These are phyloP conservation scores for Cyberlindnera americana DNA, from an alignment of 805 yeast species.

Conservation along the genomic window DNA sequence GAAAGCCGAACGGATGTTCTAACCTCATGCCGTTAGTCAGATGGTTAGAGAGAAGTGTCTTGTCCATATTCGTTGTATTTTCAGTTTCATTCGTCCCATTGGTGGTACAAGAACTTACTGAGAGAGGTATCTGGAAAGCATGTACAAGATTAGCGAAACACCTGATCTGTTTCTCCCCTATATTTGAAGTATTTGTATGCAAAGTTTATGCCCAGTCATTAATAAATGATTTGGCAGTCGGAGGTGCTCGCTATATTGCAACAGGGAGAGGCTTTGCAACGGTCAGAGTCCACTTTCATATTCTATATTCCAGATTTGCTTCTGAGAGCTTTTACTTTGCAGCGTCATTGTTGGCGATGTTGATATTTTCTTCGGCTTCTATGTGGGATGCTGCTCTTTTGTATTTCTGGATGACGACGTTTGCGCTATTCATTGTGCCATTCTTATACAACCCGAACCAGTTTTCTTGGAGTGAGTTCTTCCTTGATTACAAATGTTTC, in stretches of 20 bases:
- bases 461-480: conserved; percentile 59
- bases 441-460: conserved; percentile 65
- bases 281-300: conserved; percentile 60
- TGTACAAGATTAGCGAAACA: conserved; percentile 60
- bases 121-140: conserved; percentile 72
- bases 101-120: conserved; percentile 72
- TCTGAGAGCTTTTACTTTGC: conserved; percentile 67
- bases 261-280: conserved; percentile 86
- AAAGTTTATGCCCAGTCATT: conserved; percentile 71
- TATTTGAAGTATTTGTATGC: conserved; percentile 78
- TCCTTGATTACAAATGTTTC: conserved; percentile 52
- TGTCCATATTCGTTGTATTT: conserved; percentile 73
- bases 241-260: conserved; percentile 80
- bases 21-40: conserved; percentile 66
- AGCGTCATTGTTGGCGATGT: conserved; percentile 44
- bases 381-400: conserved; percentile 59
- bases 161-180: conserved; percentile 66
- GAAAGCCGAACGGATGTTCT: conserved; percentile 66
- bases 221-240: conserved; percentile 62
- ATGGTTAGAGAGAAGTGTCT: conserved; percentile 71
- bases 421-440: conserved; percentile 55
- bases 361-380: conserved; percentile 53
- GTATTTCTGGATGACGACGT: conserved; percentile 61
- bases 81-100: conserved; percentile 72
- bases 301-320: conserved; percentile 65